Conservation (phyloP, 2,329 filamentous ascomycete species). For the Aspergillus pseudotamarii region DNA sequence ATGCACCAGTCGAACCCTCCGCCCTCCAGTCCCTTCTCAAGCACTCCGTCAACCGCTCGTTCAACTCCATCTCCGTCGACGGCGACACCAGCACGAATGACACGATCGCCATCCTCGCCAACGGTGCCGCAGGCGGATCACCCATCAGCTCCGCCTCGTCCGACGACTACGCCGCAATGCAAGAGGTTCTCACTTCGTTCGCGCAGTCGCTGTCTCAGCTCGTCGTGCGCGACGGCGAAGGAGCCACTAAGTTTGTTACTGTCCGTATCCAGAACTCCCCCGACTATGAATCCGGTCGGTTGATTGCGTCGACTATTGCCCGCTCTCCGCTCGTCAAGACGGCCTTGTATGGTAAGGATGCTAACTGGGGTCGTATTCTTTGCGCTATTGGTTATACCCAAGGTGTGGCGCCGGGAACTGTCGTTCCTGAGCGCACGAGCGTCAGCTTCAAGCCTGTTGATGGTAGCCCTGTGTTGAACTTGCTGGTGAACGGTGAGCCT, state of each 20-base stretch:
- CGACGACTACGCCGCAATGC: conserved; percentile 71
- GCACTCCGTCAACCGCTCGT: conserved; percentile 77
- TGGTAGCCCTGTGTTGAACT: conserved; percentile 58
- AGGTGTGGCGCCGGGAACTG: conserved; percentile 46
- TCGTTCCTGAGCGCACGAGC: conserved; percentile 59
- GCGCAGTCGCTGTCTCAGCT: conserved; percentile 84
- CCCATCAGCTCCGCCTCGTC: conserved; percentile 57
- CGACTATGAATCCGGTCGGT: conserved; percentile 70
- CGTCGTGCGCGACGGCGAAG: conserved; percentile 93
- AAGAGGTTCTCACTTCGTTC: conserved; percentile 72
- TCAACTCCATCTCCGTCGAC: conserved; percentile 96
- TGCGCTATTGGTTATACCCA: conserved; percentile 86
- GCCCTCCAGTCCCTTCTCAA: conserved; percentile 72
- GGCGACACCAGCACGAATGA: conserved; percentile 98
- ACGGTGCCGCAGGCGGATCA: conserved; percentile 81
- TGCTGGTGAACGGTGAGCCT: conserved; percentile 64
- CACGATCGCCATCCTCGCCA: conserved; percentile 91
- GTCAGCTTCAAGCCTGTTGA: conserved; percentile 64
- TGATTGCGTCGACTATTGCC: conserved; percentile 85
- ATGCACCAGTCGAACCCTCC: conserved; percentile 73
- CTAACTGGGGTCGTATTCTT: conserved; percentile 97
- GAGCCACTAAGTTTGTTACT: conserved; percentile 96
- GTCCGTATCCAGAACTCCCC: conserved; percentile 78
- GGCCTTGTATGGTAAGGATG: conserved; percentile 92
- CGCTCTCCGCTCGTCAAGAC: conserved; percentile 95